phyloP scores from a whole-genome alignment of 371 early-diverging fungal genomes.

The Mortierella sp. region DNA sequence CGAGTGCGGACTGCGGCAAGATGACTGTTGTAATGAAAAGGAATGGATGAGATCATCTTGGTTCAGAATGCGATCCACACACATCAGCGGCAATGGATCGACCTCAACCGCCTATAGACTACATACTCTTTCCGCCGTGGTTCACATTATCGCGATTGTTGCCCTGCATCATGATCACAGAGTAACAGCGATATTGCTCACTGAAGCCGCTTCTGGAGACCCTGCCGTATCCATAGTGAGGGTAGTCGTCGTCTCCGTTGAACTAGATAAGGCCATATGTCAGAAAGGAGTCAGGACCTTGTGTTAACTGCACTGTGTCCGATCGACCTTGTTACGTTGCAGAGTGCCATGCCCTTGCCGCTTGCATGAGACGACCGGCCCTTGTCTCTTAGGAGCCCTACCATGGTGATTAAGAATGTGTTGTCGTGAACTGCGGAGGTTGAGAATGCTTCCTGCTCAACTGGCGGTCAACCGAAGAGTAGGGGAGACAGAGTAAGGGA shows the following conservation, averaged over 20 bases:
- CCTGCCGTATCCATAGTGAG: constrained; percentile 37
- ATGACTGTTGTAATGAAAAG: constrained; percentile 65
- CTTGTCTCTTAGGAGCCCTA: too few species aligned
- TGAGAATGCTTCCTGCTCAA: too few species aligned
- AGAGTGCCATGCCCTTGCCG: too few species aligned
- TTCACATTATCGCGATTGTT: constrained; percentile 81
- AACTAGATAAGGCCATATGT: constrained; percentile 13
- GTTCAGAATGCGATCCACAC: not conserved
- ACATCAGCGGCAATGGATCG: not conserved
- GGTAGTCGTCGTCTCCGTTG: constrained; percentile 49
- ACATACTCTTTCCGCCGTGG: constrained; percentile 86
- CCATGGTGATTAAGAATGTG: too few species aligned
- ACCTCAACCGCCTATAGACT: not conserved
- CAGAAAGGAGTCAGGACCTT: not conserved
- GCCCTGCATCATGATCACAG: constrained; percentile 85
- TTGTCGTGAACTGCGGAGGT: too few species aligned
- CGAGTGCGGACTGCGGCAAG: constrained; percentile 90
- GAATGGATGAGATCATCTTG: not conserved
- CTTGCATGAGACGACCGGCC: too few species aligned
- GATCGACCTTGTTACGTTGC: too few species aligned
- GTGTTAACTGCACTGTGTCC: too few species aligned
- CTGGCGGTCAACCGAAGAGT: too few species aligned
- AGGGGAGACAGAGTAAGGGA: too few species aligned
- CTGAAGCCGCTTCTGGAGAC: constrained; percentile 56
- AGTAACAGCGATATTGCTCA: constrained; percentile 81